Evolutionary conservation across 2,329 filamentous ascomycete genomes (phyloP).

Genomic region (Leptosphaerulina australis): DNA sequence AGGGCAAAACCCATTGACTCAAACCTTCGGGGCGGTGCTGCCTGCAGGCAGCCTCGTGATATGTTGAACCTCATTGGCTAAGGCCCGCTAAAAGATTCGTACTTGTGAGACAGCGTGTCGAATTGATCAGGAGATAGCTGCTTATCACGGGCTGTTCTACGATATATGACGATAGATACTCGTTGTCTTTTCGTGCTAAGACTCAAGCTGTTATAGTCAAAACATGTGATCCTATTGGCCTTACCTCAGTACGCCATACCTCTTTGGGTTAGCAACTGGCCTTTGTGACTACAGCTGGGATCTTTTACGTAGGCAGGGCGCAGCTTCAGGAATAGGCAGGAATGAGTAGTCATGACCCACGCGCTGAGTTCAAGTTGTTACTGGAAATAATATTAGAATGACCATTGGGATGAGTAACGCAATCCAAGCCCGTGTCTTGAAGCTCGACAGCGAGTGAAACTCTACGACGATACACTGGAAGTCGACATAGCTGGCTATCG

Average conservation of each 20-base stretch:
- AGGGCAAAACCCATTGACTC: constrained; percentile 26
- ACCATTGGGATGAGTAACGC: too few relatives aligned
- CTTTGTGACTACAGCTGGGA: background rate
- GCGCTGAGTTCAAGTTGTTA: too few relatives aligned
- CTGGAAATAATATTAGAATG: too few relatives aligned
- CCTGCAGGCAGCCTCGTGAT: constrained; percentile 37
- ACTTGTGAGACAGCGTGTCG: background rate
- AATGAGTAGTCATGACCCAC: too few relatives aligned
- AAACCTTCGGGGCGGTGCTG: constrained; percentile 31
- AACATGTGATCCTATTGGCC: background rate
- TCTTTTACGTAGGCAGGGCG: background rate
- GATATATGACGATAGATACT: background rate
- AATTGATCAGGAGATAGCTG: background rate
- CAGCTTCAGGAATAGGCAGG: background rate
- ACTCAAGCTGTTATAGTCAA: background rate
- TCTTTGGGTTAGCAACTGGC: background rate
- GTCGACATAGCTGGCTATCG: too few relatives aligned
- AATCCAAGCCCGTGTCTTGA: too few relatives aligned
- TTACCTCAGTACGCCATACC: background rate
- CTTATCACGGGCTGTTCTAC: background rate
- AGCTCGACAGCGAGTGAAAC: too few relatives aligned
- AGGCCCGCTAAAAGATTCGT: constrained; percentile 2
- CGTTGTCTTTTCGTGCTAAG: background rate
- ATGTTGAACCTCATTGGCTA: constrained; percentile 26
- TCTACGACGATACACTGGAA: too few relatives aligned